Conservation (phyloP, 2,329 filamentous ascomycete species). For the Fusarium temperatum region DNA sequence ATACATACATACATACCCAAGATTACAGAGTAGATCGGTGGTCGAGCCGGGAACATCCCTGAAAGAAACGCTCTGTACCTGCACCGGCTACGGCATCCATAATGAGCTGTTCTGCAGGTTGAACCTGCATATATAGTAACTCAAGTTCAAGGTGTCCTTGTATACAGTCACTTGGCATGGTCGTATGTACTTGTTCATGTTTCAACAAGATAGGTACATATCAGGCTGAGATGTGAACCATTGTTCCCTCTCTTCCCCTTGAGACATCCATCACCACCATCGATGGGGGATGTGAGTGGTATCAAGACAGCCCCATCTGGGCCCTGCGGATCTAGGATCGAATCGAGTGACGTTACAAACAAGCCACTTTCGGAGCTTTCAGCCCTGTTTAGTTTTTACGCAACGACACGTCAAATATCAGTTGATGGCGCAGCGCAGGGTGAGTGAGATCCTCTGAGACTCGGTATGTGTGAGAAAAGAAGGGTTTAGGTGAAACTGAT, state of each 20-base stretch:
- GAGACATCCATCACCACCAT: background rate
- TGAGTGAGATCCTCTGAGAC: background rate
- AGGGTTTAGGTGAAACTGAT: background rate
- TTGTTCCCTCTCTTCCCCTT: constrained; percentile 3
- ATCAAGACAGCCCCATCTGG: constrained; percentile 5
- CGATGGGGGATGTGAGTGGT: background rate
- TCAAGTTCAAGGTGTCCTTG: background rate
- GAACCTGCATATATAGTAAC: constrained; percentile 3
- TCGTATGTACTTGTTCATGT: background rate
- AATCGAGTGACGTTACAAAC: constrained; percentile 19
- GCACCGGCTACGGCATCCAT: constrained; percentile 21
- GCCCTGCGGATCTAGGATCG: constrained; percentile 19
- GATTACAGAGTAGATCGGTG: constrained; percentile 1
- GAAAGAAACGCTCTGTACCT: constrained; percentile 21
- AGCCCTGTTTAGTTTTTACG: constrained; percentile 23
- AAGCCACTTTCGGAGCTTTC: background rate
- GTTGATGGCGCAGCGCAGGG: constrained; percentile 6
- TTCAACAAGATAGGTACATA: background rate
- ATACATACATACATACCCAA: background rate
- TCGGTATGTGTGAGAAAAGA: background rate
- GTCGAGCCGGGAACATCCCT: constrained; percentile 23
- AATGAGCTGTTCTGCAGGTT: constrained; percentile 20
- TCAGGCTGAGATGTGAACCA: background rate
- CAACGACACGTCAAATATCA: constrained; percentile 29
- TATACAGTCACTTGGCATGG: background rate